Percentiles rank a stretch among this genome's conserved stretches.
These are phyloP conservation scores for Fagopyrum esculentum DNA, from an alignment of 148 eudicot species.

Conservation along the genomic window DNA sequence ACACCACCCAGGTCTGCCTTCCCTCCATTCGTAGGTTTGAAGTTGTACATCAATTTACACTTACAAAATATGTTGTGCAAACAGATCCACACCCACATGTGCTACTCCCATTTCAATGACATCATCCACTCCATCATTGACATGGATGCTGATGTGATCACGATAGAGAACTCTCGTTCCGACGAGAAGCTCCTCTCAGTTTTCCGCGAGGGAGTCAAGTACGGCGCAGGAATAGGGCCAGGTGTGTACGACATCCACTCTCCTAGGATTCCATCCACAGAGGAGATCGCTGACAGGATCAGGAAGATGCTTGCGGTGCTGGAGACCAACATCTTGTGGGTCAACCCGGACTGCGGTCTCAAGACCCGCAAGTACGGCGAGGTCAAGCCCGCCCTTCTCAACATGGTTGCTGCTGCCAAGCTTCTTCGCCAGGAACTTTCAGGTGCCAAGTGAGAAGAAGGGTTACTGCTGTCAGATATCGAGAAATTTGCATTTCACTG, in stretches of 20 bases:
- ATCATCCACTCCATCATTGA: conserved; percentile 95
- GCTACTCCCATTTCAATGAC: conserved; percentile 97
- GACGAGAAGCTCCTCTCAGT: conserved; percentile 96
- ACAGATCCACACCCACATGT: conserved; percentile 99
- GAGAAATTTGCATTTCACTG: too few relatives aligned
- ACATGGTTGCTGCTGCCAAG: conserved; percentile 41
- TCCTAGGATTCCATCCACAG: conserved; percentile 34
- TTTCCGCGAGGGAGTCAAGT: conserved; percentile 95
- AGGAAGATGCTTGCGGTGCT: conserved; percentile 33
- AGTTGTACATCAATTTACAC: too few relatives aligned
- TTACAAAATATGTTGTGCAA: not conserved
- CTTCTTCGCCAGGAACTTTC: conserved; percentile 29
- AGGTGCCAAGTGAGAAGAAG: conserved; percentile 2
- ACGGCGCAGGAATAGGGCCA: conserved; percentile 96
- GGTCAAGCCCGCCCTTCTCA: conserved; percentile 29
- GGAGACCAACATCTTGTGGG: conserved; percentile 32
- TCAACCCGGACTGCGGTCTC: conserved; percentile 38
- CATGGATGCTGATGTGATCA: conserved; percentile 98
- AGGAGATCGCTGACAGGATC: conserved; percentile 30
- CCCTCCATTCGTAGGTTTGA: too few relatives aligned
- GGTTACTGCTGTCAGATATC: too few relatives aligned
- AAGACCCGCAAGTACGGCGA: conserved; percentile 35
- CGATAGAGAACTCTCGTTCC: conserved; percentile 95
- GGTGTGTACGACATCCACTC: conserved; percentile 65
- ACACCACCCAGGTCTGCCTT: conserved; percentile 66